Conservation (phyloP, 257 asterid species). For the Solanum sejunctum region DNA sequence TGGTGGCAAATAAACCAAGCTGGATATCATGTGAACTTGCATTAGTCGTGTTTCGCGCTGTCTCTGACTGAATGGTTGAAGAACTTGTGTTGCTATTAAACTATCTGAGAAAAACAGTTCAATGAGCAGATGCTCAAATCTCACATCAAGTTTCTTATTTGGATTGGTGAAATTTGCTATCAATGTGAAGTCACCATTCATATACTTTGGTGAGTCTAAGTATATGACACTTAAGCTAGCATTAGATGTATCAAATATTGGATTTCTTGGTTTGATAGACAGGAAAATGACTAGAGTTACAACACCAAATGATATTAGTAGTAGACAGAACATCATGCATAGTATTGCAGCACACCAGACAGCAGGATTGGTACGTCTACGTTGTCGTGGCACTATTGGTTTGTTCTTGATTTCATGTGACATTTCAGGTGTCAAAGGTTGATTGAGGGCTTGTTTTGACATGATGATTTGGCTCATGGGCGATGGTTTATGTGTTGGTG, state of each 20-base stretch:
- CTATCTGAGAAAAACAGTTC: slow-evolving; percentile 53
- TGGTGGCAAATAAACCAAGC: slow-evolving; percentile 50
- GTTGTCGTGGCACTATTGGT: slow-evolving; percentile 25
- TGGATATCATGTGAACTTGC: slow-evolving; percentile 48
- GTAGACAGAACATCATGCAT: slow-evolving; percentile 55
- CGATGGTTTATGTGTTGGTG: slow-evolving; percentile 21
- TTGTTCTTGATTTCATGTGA: slow-evolving; percentile 21
- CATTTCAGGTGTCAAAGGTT: slow-evolving; percentile 20
- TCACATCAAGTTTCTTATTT: slow-evolving; percentile 50
- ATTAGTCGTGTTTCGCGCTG: slow-evolving; percentile 31
- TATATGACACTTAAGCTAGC: slow-evolving; percentile 45
- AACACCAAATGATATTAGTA: slow-evolving; percentile 59
- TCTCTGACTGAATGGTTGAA: slow-evolving; percentile 43
- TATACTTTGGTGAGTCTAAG: slow-evolving; percentile 32
- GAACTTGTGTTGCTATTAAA: slow-evolving; percentile 32
- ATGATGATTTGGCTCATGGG: slow-evolving; percentile 22
- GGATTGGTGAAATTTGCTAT: slow-evolving; percentile 81
- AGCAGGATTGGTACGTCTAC: slow-evolving; percentile 37
- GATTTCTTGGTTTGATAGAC: slow-evolving; percentile 48
- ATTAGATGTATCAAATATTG: slow-evolving; percentile 53
- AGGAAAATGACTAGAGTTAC: slow-evolving; percentile 44
- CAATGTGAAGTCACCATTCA: slow-evolving; percentile 47
- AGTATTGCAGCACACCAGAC: slow-evolving; percentile 63
- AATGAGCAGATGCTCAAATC: slow-evolving; percentile 41
- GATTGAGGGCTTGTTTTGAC: slow-evolving; percentile 19